Evolutionary conservation across 2,329 filamentous ascomycete species (phyloP), one percentile per base, ranked within the genome.

Genomic region (Cladophialophora yegresii): DNA sequence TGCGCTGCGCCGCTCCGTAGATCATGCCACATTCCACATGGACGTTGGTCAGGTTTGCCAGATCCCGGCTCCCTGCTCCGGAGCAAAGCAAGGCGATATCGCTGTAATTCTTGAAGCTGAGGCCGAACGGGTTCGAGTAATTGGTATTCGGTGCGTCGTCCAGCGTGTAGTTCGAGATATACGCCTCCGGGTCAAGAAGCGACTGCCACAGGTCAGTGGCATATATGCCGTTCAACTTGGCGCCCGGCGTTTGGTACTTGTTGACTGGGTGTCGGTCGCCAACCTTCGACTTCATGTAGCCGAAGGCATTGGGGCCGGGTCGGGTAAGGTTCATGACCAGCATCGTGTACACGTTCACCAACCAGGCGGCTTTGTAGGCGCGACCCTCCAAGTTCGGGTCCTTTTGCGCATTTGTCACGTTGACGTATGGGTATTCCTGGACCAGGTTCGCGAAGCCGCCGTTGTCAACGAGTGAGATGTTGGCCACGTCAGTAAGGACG

Each of bases 281-380:
- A 3, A 79, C 43, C 12, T 71, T 54, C 0, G 78, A 79, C 43
- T 80, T 74, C n/a, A 79, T 59, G 64, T 79, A 79, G 0, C 68
- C 67, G 54, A 75, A 79, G 0, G 76, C 63, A 33, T 69, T 51
- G 3, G 71, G 53, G 26, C 58, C 68, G 2, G 69, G 72, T 47
- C 72, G 72, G 1, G 78, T 78, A 10, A 81, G 69, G 64, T 81
- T 81, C 58, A 78, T 65, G 43, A 74, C 78, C 1, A 76, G 43
- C 76, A 79, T 78, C 2, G 43, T 74, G 22, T 73, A 74, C 3
- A 68, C 72, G 67, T 83, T 83, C 45, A 75, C 76, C 5, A 79
- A 65, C 75, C 73, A 81, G 0, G 80, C 81, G 0, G 76, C 79
- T 62, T 77, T 76, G 62, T 80, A 81, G 0, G 81, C 81, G 13